Conservation (phyloP, 345 rosid genomes). For the Linum usitatissimum region DNA sequence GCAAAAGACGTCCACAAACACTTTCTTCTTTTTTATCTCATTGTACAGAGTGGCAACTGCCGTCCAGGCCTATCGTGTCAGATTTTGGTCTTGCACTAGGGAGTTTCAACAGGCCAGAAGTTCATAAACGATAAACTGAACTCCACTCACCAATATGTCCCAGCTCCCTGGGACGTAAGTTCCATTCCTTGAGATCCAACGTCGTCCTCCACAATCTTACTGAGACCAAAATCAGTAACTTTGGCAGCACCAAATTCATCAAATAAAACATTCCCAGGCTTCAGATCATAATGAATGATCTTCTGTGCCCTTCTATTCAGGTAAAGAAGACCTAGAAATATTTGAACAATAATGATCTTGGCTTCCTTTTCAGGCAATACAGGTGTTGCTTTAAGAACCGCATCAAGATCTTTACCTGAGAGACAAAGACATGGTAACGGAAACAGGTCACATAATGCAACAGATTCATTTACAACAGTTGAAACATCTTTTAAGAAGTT, state of each 20-base stretch:
- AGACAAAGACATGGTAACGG: constrained; percentile 7
- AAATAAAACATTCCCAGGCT: constrained; percentile 97
- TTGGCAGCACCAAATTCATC: constrained; percentile 94
- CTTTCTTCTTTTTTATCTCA: background rate
- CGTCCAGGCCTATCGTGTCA: background rate
- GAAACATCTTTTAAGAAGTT: background rate
- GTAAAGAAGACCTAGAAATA: constrained; percentile 93
- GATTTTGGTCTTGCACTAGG: background rate
- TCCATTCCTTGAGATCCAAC: constrained; percentile 99
- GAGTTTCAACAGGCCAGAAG: background rate
- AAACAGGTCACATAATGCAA: constrained; percentile 3
- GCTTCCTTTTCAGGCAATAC: constrained; percentile 94
- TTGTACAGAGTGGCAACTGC: background rate
- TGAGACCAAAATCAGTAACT: constrained; percentile 98
- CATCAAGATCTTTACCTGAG: constrained; percentile 97
- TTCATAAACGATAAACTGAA: constrained; percentile 11
- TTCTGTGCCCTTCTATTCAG: constrained; percentile 74
- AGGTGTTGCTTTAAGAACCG: constrained; percentile 92
- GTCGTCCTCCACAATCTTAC: constrained; percentile 93
- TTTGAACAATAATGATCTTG: constrained; percentile 77
- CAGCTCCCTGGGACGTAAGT: constrained; percentile 99
- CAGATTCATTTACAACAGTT: background rate
- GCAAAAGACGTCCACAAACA: background rate
- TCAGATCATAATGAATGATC: constrained; percentile 96
- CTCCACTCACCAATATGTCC: constrained; percentile 82